Evolutionary conservation across 2,329 filamentous ascomycete species (phyloP), one percentile per base, ranked within the genome.

Genomic region (Colletotrichum zoysiae): DNA sequence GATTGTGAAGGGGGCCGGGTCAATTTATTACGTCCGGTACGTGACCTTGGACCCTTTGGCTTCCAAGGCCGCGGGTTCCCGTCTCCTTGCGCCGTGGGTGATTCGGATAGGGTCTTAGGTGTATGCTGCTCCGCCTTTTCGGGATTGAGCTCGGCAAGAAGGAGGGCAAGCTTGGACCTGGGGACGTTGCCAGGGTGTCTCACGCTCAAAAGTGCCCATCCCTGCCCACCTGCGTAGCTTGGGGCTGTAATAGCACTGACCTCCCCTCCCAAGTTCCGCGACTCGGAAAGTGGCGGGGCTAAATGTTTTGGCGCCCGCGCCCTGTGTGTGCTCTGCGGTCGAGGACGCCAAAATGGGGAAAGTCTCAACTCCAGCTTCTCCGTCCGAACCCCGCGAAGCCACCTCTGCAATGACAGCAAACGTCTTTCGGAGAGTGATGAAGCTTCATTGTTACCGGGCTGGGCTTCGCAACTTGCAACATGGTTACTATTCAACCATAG

Each of bases 281-380:
- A 65, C 56, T 73, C 70, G 70, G 70, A 71, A 65, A 73, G 70
- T 73, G 70, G 67, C 67, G 70, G 70, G 70, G 70, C 67, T 73
- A 73, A 73, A 73, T 57, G 70, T 73, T 71, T 71, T 71, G 61
- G 66, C 70, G 70, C 60, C 53, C 11, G 8, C 38, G 38, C 38
- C 20, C 14, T 63, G 35, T 33, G 48, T 63, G 35, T 33, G 48
- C 59, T 50, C 33, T 69, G 69, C 30, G 58, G 35, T 14, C 23
- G 12, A 66, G 44, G 7, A 66, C 35, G 44, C 35, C 35, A 44
- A 67, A 61, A 38, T 53, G 64, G 64, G 64, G 57, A 71, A 71
- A 46, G 50, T 35, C 50, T 35, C 33, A 42, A 38, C 48, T 63
- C 60, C 38, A 64, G 61, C 23, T 64, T 40, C 59, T 65, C 69